phyloP scores from a whole-genome alignment of 2,329 filamentous ascomycete species.

The Mycosphaerelloides madeirae region DNA sequence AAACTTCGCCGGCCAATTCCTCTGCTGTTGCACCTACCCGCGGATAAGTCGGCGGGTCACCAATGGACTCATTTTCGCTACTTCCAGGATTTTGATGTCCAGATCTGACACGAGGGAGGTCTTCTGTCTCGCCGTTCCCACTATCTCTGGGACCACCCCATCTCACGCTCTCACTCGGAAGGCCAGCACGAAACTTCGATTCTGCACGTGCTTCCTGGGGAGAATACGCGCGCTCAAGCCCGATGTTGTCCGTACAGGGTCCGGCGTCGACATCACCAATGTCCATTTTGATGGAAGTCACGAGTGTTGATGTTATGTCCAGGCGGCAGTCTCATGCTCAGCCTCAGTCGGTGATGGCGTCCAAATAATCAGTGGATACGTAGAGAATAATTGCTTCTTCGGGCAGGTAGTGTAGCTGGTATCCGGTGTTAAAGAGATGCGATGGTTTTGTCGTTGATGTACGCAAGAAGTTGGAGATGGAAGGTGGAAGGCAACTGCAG shows the following conservation, averaged over 20 bases:
- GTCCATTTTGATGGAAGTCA: slow-evolving; percentile 2
- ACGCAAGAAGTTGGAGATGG: too few species aligned
- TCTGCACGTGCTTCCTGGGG: slow-evolving; percentile 2
- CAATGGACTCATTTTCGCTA: slow-evolving; percentile 2
- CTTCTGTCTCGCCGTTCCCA: slow-evolving; percentile 2
- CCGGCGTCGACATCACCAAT: slow-evolving; percentile 9
- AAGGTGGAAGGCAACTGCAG: too few species aligned
- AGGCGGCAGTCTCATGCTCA: too few species aligned
- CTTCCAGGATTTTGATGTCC: not conserved
- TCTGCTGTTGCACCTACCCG: slow-evolving; percentile 28
- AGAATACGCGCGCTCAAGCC: slow-evolving; percentile 4
- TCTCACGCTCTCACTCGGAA: not conserved
- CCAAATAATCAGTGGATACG: too few species aligned
- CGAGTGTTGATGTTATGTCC: too few species aligned
- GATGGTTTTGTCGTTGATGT: too few species aligned
- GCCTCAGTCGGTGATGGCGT: too few species aligned
- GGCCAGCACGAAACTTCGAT: not conserved
- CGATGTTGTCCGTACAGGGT: not conserved
- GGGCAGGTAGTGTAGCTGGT: too few species aligned
- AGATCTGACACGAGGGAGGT: slow-evolving; percentile 4
- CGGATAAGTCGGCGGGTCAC: slow-evolving; percentile 22
- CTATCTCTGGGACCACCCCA: not conserved
- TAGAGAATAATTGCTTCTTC: too few species aligned
- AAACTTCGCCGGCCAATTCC: slow-evolving; percentile 21
- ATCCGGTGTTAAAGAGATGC: too few species aligned